Base-by-base conservation (phyloP, 2,329 filamentous ascomycete species). In the Penicillium fuscoglaucum region DNA sequence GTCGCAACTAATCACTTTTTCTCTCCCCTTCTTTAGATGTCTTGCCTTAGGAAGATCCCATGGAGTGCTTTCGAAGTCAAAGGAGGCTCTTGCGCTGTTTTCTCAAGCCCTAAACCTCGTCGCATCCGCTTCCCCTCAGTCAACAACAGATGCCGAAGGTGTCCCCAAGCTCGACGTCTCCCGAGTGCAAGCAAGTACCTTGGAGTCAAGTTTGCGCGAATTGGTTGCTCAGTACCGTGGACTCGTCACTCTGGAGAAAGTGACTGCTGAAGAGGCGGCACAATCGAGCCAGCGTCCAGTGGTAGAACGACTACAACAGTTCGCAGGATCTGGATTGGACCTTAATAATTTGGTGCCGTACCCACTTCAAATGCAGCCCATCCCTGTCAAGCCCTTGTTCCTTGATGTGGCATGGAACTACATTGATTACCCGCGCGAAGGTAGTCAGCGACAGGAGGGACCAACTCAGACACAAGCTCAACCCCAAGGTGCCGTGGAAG, bases 401-500 rank as follows among this genome's bases (percentile, higher is more conserved):
- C 85, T 98, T 59, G 95, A 99, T 71, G 89, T 96, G 8, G 95
- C 95, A 10, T 99, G 91, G 90, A 98, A 98, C 73, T 98, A 97
- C 73, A 93, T 99, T 61, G 87, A 91, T 49, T 99, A 99, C 71
- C 92, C 93, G 0, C 87, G 87, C 35, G 86, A 86, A 60, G 66
- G 57, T 24, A 26, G 29, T 8, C 62, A 66, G 26, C 63, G 65
- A 33, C 59, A 68, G 31, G 69, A 70, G 59, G 68, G 61, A 17
- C 71, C 73, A 29, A 61, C 67, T 5, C 65, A 72, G 13, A 3
- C 33, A 13, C 40, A 21, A 24, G 24, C 55, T 10, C 49, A 45
- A 39, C 6, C 50, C 7, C 33, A 31, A 21, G 43, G 21, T 29
- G 28, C 43, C 6, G 31, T 21, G 15, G 55, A 57, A 54, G 74